Percentiles rank a stretch among this genome's conserved stretches.
phyloP scores from a whole-genome alignment of 139 green algal genomes.

The Mesotaenium endlicherianum region DNA sequence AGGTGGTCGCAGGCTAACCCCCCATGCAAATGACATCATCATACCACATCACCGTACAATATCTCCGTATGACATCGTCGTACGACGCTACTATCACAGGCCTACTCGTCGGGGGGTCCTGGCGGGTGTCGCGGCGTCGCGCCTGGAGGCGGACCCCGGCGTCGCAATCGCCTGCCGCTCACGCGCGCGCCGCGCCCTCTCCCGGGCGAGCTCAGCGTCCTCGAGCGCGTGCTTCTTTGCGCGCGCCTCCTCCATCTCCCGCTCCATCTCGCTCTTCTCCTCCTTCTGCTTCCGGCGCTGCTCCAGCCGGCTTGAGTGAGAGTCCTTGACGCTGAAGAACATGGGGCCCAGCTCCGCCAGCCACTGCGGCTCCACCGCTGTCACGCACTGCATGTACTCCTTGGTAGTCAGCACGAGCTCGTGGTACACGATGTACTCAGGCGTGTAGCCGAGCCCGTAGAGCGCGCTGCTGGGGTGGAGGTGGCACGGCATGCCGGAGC shows the following conservation, averaged over 20 bases:
- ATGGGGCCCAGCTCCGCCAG: slow-evolving; percentile 95
- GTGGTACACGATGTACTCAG: slow-evolving; percentile 97
- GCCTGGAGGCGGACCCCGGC: slow-evolving; percentile 60
- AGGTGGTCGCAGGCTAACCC: too few species aligned
- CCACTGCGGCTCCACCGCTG: slow-evolving; percentile 95
- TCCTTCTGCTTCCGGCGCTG: slow-evolving; percentile 72
- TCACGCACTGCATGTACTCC: slow-evolving; percentile 99
- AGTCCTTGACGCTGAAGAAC: slow-evolving; percentile 95
- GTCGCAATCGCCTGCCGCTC: slow-evolving; percentile 71
- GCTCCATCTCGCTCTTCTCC: slow-evolving; percentile 59
- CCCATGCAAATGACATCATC: too few species aligned
- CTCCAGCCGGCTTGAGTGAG: slow-evolving; percentile 74
- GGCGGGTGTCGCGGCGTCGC: slow-evolving; percentile 13
- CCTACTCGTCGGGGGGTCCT: slow-evolving; percentile 28
- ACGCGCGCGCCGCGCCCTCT: slow-evolving; percentile 49
- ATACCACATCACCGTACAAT: too few species aligned
- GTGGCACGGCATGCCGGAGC: slow-evolving; percentile 80
- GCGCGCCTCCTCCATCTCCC: slow-evolving; percentile 78
- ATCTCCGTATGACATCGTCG: too few species aligned
- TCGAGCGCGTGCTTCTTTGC: slow-evolving; percentile 54
- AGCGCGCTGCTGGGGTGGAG: slow-evolving; percentile 87
- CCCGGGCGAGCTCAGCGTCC: slow-evolving; percentile 41
- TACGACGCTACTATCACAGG: too few species aligned
- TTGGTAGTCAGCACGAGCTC: slow-evolving; percentile 95
- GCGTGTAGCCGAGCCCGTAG: slow-evolving; percentile 89